Conservation (phyloP, 805 yeast genomes). For the Metahyphopichia silvanorum region DNA sequence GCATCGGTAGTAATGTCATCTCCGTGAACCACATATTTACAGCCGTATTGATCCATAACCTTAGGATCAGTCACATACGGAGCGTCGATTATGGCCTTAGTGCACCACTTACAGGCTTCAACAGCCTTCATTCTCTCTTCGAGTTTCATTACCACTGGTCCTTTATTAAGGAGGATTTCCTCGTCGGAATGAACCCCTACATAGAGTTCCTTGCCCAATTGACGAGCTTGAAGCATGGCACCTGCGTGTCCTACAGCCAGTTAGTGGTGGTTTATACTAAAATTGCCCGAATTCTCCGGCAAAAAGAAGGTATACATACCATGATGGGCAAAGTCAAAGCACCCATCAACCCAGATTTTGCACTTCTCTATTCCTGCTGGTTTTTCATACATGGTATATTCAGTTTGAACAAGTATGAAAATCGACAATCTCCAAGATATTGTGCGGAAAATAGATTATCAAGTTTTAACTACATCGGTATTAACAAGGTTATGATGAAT, state of each 20-base stretch:
- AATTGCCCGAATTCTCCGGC: background rate
- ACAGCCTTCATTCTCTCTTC: conserved; percentile 83
- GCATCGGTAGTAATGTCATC: conserved; percentile 98
- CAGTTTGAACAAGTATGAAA: no score
- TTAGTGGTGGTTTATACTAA: conserved; percentile 8
- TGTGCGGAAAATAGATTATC: no score
- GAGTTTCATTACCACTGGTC: conserved; percentile 88
- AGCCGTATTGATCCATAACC: conserved; percentile 69
- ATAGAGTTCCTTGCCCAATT: conserved; percentile 66
- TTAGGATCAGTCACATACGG: conserved; percentile 91
- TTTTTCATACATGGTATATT: conserved; percentile 29
- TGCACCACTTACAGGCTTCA: conserved; percentile 87
- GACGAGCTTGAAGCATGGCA: conserved; percentile 90
- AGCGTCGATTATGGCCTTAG: conserved; percentile 66
- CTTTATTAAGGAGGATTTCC: conserved; percentile 79
- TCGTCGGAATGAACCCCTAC: conserved; percentile 94
- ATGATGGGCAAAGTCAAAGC: conserved; percentile 97
- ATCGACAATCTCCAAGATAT: no score
- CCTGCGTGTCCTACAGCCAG: conserved; percentile 72
- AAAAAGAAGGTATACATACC: conserved; percentile 52
- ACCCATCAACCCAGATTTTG: conserved; percentile 94
- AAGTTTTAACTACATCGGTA: no score
- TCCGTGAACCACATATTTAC: conserved; percentile 95
- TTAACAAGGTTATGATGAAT: no score
- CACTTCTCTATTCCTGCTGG: conserved; percentile 42